Base-by-base conservation (phyloP, 2,329 filamentous ascomycete species). In the Arthroderma sp. region DNA sequence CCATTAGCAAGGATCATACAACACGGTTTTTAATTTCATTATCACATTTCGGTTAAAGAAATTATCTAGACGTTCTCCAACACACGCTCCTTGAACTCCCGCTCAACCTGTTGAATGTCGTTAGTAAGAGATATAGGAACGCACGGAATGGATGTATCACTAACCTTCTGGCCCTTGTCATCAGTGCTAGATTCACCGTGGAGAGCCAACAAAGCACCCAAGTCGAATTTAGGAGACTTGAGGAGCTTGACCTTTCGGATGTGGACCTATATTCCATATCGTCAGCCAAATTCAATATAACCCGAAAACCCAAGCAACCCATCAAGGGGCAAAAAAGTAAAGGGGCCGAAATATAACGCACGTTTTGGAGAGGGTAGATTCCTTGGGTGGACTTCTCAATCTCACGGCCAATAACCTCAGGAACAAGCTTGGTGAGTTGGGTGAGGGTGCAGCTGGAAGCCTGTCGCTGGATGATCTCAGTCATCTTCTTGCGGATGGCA, bases 171-270 rank as follows among this genome's bases (percentile, higher is more conserved):
- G 63, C 91, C 91, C 68, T 87, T 80, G 73, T 98, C 91, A 68
- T 96, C 88, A 61, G 86, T 88, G 65, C 80, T 82, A 53, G 88
- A 93, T 79, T 98, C 91, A 73, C 91, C 91, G 77, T 98, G 91
- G 62, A 98, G 83, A 70, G 83, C 83, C 71, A 98, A 83, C 59
- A 98, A 80, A 61, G 86, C 83, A 72, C 91, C 91, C 56, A 98
- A 83, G 68, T 98, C 91, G 77, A 98, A 96, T 80, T 98, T 98
- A 66, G 91, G 91, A 57, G 82, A 72, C 83, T 98, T 98, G 61
- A 98, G 78, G 60, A 98, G 85, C 83, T 98, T 98, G 66, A 98
- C 89, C 82, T 98, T 98, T 73, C 91, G 88, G 73, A 98, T 94
- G 78, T 98, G 91, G 65, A 96, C 88, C 88, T 96, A 60, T 6